Percentiles rank a stretch among this genome's conserved stretches.
These are phyloP conservation scores for Didymella exigua DNA, from an alignment of 2,329 filamentous ascomycete genomes.

Conservation along the genomic window DNA sequence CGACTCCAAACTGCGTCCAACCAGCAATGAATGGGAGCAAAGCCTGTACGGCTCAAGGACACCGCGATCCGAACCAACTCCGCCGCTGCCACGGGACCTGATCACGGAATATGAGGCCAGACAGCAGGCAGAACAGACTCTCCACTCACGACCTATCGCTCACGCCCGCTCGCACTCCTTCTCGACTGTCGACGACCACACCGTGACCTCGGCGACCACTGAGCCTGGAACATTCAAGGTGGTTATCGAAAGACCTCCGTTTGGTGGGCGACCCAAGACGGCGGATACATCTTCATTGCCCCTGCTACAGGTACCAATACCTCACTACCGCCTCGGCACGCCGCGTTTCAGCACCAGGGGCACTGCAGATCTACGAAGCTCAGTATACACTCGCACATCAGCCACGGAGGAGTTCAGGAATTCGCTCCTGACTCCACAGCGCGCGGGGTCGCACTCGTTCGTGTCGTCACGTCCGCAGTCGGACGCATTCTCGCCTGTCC, in stretches of 20 bases:
- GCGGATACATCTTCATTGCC: constrained; percentile 61
- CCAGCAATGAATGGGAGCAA: constrained; percentile 47
- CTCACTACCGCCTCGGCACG: constrained; percentile 81
- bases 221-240: constrained; percentile 77
- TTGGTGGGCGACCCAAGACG: constrained; percentile 65
- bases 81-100: constrained; percentile 25
- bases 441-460: constrained; percentile 42
- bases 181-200: constrained; percentile 73
- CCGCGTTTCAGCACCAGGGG: constrained; percentile 79
- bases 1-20: constrained; percentile 36
- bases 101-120: constrained; percentile 9
- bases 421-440: constrained; percentile 58
- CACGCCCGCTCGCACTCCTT: constrained; percentile 71
- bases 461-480: constrained; percentile 46
- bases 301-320: constrained; percentile 75
- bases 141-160: constrained; percentile 27
- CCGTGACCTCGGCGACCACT: constrained; percentile 53
- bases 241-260: constrained; percentile 72
- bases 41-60: constrained; percentile 44
- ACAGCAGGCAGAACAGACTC: constrained; percentile 15
- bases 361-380: constrained; percentile 77
- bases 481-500: constrained; percentile 45
- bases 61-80: constrained; percentile 36
- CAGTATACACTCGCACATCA: constrained; percentile 73
- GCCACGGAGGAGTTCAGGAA: constrained; percentile 71